Evolutionary conservation across 495 filamentous ascomycete species (phyloP), one percentile per base, ranked within the genome.

Genomic region (Cryomyces minteri): DNA sequence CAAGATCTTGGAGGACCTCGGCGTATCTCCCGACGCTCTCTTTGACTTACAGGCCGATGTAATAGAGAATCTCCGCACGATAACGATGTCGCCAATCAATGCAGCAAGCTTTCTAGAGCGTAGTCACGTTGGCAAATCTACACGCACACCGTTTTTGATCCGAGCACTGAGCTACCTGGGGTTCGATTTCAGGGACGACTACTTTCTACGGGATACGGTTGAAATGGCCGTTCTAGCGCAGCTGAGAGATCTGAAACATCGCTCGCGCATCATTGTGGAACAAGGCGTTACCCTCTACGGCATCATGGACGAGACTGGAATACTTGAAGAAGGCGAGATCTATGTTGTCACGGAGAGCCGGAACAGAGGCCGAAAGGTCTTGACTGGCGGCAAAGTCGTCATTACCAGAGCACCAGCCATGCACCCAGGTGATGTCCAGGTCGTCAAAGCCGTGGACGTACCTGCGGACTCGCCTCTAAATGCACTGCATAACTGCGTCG

Each of bases 341-440:
- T 85, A 76, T 48, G 63, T 76, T 32, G 68, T 65, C 0, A 71
- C 67, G 37, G 62, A 74, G 39, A 37, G n/a, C 4, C 36, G 28
- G 9, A 61, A 31, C 36, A 60, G 54, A 29, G 39, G 49, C 44
- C 52, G 10, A 31, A 43, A 10, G 46, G 51, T 56, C 10, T 37
- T 53, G 32, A 39, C 50, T 10, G 39, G 43, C 6, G 62, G 66
- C 4, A 31, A 51, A 10, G 53, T 79, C 25, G 53, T 84, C 4
- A 64, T 93, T 14, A 83, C 85, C 4, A 65, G 84, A 12, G 76
- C 74, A 6, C 85, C 85, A 5, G 81, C 81, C 1, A 58, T 88
- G 43, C 80, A 90, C 57, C 80, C 82, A 0, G 85, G 85, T 0
- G 85, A 93, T 56, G 70, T 88, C 2, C 85, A 88, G 59, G 44